Evolutionary conservation across 148 eudicot genomes (phyloP), one percentile per base, ranked within the genome.

Genomic region (Amaranthus hypochondriacus): DNA sequence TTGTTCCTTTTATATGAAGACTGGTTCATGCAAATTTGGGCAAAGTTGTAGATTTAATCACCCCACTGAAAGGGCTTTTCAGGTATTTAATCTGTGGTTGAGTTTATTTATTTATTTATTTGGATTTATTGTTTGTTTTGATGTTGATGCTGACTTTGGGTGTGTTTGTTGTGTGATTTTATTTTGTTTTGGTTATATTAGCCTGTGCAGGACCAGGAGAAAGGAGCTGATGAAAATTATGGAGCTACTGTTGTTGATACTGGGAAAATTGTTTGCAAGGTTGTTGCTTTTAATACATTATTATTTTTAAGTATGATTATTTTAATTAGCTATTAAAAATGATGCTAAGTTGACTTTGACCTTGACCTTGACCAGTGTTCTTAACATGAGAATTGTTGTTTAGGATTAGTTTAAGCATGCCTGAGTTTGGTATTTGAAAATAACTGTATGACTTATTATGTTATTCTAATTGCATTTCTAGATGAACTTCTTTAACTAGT

Each of bases 11-110:
- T 90, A 83, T 74, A 59, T 87, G 53, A 86, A 82, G 73, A 85
- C 86, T 6, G 93, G 96, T 48, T 63, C 82, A 47, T 90, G 96
- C 71, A 85, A 86, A 73, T 90, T 79, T 82, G 91, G 89, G 4
- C 62, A 59, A 51, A 76, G 67, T 69, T 90, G 96, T 85, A 86
- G 82, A 80, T 90, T 76, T 52, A 84, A 84, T 80, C 88, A 87
- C 57, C 88, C 90, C 3, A 5, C 42, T 42, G 75, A 66, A 6
- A 74, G 76, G 76, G 76, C 48, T n/a, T 79, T 61, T 80, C 81
- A 84, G 90, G 90, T 84, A 76, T n/a, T 60, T 59, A n/a, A 47
- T 47, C 53, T 63, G 47, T 13, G 44, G 15, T 63, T 73, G 62
- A 54, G 39, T 14, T 49, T 57, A 13, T 50, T 68, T 13, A 5